phyloP scores from a whole-genome alignment of 495 filamentous ascomycete species.

The Glarea lozoyensis region DNA sequence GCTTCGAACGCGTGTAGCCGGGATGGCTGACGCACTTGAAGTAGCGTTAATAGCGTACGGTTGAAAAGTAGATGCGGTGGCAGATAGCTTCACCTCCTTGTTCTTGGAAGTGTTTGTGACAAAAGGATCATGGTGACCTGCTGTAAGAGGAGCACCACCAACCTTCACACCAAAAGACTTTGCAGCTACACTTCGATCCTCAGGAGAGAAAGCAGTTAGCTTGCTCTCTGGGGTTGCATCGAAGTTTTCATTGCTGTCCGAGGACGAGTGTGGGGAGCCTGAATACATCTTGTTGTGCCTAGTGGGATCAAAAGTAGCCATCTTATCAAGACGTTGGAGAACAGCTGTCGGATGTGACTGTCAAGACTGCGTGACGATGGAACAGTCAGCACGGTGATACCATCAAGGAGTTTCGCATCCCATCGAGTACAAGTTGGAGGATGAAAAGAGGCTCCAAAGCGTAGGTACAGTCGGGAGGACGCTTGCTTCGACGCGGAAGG shows the following conservation, averaged over 20 bases:
- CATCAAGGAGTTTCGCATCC: no score
- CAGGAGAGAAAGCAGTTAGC: conserved; percentile 54
- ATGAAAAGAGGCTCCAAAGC: no score
- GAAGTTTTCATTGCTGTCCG: conserved; percentile 41
- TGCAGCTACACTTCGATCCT: conserved; percentile 26
- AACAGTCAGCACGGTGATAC: no score
- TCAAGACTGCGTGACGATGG: no score
- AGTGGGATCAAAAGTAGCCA: neutral
- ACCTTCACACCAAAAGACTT: neutral
- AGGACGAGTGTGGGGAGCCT: conserved; percentile 43
- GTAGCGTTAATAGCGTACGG: conserved; percentile 23
- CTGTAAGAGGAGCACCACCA: conserved; percentile 6
- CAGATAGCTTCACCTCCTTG: conserved; percentile 29
- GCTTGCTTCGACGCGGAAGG: no score
- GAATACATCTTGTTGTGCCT: neutral
- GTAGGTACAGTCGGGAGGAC: no score
- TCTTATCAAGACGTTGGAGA: neutral
- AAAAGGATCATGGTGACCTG: conserved; percentile 10
- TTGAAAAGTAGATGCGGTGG: conserved; percentile 30
- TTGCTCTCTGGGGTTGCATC: conserved; percentile 56
- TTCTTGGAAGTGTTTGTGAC: conserved; percentile 22
- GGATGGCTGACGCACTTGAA: conserved; percentile 2
- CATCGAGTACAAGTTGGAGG: no score
- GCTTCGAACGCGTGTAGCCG: neutral
- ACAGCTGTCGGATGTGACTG: no score